phyloP scores from a whole-genome alignment of 2,329 filamentous ascomycete genomes.

The Alternaria brassicicola region DNA sequence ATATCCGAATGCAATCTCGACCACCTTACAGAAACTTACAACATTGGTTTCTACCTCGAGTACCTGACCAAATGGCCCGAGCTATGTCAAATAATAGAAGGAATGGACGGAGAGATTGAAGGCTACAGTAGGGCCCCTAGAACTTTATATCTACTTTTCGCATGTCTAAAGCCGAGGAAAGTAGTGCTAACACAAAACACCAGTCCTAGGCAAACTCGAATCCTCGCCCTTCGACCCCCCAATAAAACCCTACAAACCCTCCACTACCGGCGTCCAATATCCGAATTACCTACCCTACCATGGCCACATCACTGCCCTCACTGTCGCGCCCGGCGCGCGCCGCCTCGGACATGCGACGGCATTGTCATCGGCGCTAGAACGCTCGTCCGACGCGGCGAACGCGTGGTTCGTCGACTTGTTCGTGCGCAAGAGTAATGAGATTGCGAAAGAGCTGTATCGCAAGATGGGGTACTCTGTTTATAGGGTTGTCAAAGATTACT shows the following conservation, averaged over 20 bases:
- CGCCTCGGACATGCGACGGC: conserved; percentile 85
- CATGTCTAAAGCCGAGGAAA: neutral
- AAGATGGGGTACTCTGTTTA: conserved; percentile 90
- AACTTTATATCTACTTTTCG: no score
- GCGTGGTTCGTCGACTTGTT: conserved; percentile 97
- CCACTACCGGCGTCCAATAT: conserved; percentile 46
- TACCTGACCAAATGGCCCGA: conserved; percentile 97
- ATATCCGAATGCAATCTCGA: conserved; percentile 96
- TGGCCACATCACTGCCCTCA: conserved; percentile 95
- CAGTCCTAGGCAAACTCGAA: conserved; percentile 97
- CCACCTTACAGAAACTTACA: conserved; percentile 96
- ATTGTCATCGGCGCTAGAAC: conserved; percentile 80
- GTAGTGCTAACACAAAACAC: neutral
- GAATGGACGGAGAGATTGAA: conserved; percentile 83
- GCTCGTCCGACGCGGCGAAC: conserved; percentile 78
- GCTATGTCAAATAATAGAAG: conserved; percentile 90
- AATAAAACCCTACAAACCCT: conserved; percentile 71
- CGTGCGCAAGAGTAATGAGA: conserved; percentile 84
- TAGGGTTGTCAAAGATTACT: conserved; percentile 87
- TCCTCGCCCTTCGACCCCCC: conserved; percentile 74
- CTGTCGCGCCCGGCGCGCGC: conserved; percentile 84
- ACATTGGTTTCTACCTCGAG: conserved; percentile 91
- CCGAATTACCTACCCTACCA: conserved; percentile 96
- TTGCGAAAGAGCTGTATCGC: conserved; percentile 87
- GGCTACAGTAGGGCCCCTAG: conserved; percentile 74